These are phyloP conservation scores for Aspergillus costaricaensis DNA, from an alignment of 2,329 filamentous ascomycete species.

Conservation along the genomic window DNA sequence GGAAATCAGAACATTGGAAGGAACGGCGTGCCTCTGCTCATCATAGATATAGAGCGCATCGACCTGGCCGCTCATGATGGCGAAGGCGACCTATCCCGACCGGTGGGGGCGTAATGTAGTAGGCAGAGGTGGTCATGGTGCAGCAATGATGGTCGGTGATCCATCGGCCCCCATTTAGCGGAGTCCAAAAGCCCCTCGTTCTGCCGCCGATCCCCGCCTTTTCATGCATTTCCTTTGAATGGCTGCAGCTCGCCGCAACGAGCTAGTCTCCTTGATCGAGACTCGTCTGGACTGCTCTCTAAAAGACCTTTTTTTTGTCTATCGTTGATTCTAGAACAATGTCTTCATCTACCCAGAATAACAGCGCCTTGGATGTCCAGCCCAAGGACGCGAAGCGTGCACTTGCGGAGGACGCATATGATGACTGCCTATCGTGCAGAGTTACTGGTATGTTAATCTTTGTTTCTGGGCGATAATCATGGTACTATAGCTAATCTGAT, in stretches of 20 bases:
- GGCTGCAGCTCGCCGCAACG: background rate
- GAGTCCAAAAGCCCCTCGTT: constrained; percentile 21
- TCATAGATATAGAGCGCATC: constrained; percentile 97
- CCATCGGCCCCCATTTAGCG: background rate
- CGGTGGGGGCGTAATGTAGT: constrained; percentile 19
- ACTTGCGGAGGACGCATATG: constrained; percentile 41
- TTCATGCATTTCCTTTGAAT: constrained; percentile 1
- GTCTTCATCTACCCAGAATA: constrained; percentile 47
- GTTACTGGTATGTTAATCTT: constrained; percentile 62
- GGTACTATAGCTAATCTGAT: background rate
- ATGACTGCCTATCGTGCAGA: constrained; percentile 72
- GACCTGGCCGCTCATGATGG: constrained; percentile 78
- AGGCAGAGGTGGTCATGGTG: constrained; percentile 1
- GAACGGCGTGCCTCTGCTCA: constrained; percentile 74
- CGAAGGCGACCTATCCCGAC: constrained; percentile 25
- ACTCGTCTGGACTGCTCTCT: constrained; percentile 5
- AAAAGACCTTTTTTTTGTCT: constrained; percentile 6
- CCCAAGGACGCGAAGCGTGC: constrained; percentile 64
- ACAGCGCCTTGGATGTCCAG: constrained; percentile 52
- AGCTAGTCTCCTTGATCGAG: background rate
- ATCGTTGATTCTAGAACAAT: constrained; percentile 23
- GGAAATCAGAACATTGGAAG: background rate
- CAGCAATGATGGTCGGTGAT: constrained; percentile 7
- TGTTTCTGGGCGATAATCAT: background rate
- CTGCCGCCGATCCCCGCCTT: constrained; percentile 38